Conservation (phyloP, 2,329 filamentous ascomycete species). For the Talaromyces sp. region DNA sequence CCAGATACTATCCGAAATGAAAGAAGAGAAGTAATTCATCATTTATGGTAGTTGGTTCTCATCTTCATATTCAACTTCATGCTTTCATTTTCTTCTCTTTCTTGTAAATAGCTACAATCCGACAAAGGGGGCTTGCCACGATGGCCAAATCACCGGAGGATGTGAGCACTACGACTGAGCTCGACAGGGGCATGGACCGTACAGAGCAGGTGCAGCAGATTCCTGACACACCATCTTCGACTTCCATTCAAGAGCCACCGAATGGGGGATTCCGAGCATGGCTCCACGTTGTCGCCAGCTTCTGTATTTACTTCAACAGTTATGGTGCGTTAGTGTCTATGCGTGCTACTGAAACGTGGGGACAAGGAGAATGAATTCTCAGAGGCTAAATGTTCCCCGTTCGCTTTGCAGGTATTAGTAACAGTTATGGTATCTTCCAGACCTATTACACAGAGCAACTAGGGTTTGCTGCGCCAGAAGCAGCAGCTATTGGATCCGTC, state of each 20-base stretch:
- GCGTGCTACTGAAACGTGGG: not conserved
- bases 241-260: not conserved
- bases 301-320: constrained; percentile 21
- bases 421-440: constrained; percentile 23
- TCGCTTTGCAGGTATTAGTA: constrained; percentile 17
- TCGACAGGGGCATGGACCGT: not conserved
- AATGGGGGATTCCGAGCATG: constrained; percentile 22
- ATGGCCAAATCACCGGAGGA: not conserved
- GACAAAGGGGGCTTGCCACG: not conserved
- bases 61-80: not conserved
- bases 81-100: not conserved
- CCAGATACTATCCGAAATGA: not conserved
- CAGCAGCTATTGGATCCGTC: constrained; percentile 38
- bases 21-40: not conserved
- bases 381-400: not conserved
- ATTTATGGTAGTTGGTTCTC: not conserved
- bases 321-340: constrained; percentile 9
- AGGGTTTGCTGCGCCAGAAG: constrained; percentile 18
- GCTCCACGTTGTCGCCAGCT: constrained; percentile 18
- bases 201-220: not conserved
- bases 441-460: constrained; percentile 21
- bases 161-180: not conserved
- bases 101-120: not conserved
- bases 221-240: not conserved
- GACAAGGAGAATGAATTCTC: not conserved